Evolutionary conservation across 768 basidiomycete species (phyloP).

Genomic region (Leccinum olivaceopallidum): DNA sequence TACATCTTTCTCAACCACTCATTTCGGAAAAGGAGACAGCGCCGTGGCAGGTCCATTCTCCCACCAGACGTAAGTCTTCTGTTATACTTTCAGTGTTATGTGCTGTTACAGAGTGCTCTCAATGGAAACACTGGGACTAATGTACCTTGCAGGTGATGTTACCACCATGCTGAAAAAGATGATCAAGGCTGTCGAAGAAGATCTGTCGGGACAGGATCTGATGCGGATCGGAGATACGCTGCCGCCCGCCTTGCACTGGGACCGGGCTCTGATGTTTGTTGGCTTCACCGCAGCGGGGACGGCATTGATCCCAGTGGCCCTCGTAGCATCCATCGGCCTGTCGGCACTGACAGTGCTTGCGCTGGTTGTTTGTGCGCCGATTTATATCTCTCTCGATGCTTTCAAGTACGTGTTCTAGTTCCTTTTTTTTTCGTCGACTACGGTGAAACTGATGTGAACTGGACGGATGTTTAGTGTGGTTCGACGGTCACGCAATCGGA

Average conservation of each 20-base stretch:
- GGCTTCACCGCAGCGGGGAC: background rate
- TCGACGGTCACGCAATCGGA: background rate
- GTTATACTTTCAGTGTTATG: background rate
- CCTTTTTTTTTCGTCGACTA: background rate
- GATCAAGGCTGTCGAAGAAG: constrained; percentile 18
- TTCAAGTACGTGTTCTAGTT: background rate
- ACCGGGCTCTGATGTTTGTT: background rate
- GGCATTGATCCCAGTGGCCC: constrained; percentile 10
- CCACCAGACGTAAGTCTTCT: background rate
- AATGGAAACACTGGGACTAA: background rate
- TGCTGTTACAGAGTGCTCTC: background rate
- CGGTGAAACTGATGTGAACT: too few relatives aligned
- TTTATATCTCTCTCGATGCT: background rate
- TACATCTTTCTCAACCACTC: background rate
- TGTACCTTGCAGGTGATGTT: constrained; percentile 13
- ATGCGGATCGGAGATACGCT: constrained; percentile 17
- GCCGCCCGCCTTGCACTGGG: constrained; percentile 26
- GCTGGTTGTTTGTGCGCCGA: background rate
- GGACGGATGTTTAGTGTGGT: too few relatives aligned
- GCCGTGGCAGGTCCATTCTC: background rate
- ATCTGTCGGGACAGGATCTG: constrained; percentile 18
- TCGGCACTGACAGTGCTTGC: background rate
- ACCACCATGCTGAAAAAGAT: constrained; percentile 20
- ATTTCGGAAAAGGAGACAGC: background rate
- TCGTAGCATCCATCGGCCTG: constrained; percentile 16